These are phyloP conservation scores for Pisolithus marmoratus DNA, from an alignment of 768 basidiomycete species.

Conservation along the genomic window DNA sequence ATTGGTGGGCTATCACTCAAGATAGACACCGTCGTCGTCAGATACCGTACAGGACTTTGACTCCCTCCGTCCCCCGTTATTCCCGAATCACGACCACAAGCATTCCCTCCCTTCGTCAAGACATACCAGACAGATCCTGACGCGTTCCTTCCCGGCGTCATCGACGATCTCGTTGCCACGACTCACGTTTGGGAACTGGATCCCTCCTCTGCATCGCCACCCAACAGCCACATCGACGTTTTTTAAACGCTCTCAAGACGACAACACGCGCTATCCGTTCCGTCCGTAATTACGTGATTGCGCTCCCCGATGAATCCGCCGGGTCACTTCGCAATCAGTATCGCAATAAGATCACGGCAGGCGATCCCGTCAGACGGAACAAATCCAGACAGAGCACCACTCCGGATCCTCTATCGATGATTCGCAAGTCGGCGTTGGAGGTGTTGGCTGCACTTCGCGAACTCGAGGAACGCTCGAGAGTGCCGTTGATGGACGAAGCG, in stretches of 20 bases:
- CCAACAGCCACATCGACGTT: slow-evolving; percentile 44
- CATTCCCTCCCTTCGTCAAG: slow-evolving; percentile 53
- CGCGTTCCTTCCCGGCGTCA: slow-evolving; percentile 67
- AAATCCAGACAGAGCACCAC: slow-evolving; percentile 24
- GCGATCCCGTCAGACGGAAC: slow-evolving; percentile 20
- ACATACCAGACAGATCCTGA: slow-evolving; percentile 72
- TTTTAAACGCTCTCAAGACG: slow-evolving; percentile 66
- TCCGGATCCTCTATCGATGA: slow-evolving; percentile 57
- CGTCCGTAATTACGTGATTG: slow-evolving; percentile 77
- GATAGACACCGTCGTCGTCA: slow-evolving; percentile 28
- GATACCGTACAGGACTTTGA: slow-evolving; percentile 45
- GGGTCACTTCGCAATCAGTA: slow-evolving; percentile 52
- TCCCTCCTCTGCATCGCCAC: background rate
- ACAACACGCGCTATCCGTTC: slow-evolving; percentile 80
- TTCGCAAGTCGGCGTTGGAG: slow-evolving; percentile 77
- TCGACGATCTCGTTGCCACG: slow-evolving; percentile 66
- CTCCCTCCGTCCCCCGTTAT: slow-evolving; percentile 67
- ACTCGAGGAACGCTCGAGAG: slow-evolving; percentile 71
- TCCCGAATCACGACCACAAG: slow-evolving; percentile 39
- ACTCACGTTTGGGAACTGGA: slow-evolving; percentile 58
- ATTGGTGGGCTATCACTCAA: slow-evolving; percentile 55
- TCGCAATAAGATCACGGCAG: slow-evolving; percentile 43
- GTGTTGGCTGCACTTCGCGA: slow-evolving; percentile 75
- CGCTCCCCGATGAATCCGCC: slow-evolving; percentile 71
- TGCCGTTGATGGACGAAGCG: slow-evolving; percentile 76